phyloP scores from a whole-genome alignment of 306 rosid genomes.

The Medicago lupulina region DNA sequence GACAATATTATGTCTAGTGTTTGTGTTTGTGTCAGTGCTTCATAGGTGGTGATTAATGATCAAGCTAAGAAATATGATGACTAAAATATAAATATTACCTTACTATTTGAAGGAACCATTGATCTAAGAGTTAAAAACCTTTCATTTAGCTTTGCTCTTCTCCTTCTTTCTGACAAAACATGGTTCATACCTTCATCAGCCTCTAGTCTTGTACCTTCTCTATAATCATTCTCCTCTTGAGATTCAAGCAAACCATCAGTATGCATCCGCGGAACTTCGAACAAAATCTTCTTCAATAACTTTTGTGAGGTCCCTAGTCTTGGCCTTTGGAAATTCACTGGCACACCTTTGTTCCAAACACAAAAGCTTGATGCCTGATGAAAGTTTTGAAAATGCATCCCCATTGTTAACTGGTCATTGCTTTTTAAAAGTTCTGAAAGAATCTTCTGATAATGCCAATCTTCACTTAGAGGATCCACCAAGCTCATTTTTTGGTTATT shows the following conservation, averaged over 20 bases:
- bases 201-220: conserved; percentile 65
- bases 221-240: conserved; percentile 64
- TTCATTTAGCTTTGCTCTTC: conserved; percentile 79
- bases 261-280: conserved; percentile 81
- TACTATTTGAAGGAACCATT: conserved; percentile 74
- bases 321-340: conserved; percentile 48
- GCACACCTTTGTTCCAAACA: conserved; percentile 58
- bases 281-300: conserved; percentile 70
- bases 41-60: not conserved
- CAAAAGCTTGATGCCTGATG: conserved; percentile 62
- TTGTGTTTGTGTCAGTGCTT: not conserved
- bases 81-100: conserved; percentile 50
- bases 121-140: conserved; percentile 70
- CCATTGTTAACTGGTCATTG: conserved; percentile 60
- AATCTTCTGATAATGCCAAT: conserved; percentile 63
- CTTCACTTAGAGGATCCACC: conserved; percentile 52
- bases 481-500: conserved; percentile 55
- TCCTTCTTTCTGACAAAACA: conserved; percentile 68
- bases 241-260: conserved; percentile 50
- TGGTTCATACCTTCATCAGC: conserved; percentile 71
- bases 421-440: conserved; percentile 61
- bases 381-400: conserved; percentile 49
- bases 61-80: conserved; percentile 10
- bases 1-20: not conserved
- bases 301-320: conserved; percentile 57